phyloP scores from a whole-genome alignment of 345 rosid species.

The Lepidium sativum region DNA sequence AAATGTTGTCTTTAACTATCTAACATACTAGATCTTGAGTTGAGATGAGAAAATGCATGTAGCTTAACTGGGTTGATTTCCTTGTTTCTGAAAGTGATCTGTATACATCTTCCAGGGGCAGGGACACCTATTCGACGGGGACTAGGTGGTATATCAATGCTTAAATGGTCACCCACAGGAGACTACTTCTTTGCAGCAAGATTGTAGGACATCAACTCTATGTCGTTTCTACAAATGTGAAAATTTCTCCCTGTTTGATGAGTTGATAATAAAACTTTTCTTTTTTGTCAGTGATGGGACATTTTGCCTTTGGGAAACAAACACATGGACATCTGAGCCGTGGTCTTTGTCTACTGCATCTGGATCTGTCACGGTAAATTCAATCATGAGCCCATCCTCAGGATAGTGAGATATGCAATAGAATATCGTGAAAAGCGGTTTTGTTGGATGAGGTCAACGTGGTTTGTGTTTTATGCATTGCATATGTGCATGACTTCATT shows the following conservation, averaged over 20 bases:
- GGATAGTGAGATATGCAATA: slow-evolving; percentile 1
- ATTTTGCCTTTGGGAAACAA: slow-evolving; percentile 98
- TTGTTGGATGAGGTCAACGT: slow-evolving; percentile 1
- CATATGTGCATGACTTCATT: not conserved
- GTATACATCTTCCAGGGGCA: slow-evolving; percentile 38
- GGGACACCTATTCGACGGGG: slow-evolving; percentile 92
- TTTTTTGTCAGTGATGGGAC: slow-evolving; percentile 67
- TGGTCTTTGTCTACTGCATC: slow-evolving; percentile 92
- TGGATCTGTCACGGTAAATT: slow-evolving; percentile 78
- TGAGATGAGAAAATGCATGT: not conserved
- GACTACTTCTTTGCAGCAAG: slow-evolving; percentile 90
- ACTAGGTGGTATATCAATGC: slow-evolving; percentile 77
- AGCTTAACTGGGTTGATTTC: slow-evolving; percentile 1
- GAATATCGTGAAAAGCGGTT: not conserved
- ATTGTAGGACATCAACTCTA: slow-evolving; percentile 46
- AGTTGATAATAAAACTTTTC: slow-evolving; percentile 10
- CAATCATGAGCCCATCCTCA: not conserved
- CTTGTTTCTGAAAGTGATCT: not conserved
- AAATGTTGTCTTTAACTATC: not conserved
- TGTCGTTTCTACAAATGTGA: not conserved
- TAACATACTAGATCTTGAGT: not conserved
- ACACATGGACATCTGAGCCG: slow-evolving; percentile 92
- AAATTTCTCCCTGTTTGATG: slow-evolving; percentile 3
- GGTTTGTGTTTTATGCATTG: not conserved
- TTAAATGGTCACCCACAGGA: slow-evolving; percentile 95